These are phyloP conservation scores for Chenopodium album DNA, from an alignment of 148 eudicot genomes.

Conservation along the genomic window DNA sequence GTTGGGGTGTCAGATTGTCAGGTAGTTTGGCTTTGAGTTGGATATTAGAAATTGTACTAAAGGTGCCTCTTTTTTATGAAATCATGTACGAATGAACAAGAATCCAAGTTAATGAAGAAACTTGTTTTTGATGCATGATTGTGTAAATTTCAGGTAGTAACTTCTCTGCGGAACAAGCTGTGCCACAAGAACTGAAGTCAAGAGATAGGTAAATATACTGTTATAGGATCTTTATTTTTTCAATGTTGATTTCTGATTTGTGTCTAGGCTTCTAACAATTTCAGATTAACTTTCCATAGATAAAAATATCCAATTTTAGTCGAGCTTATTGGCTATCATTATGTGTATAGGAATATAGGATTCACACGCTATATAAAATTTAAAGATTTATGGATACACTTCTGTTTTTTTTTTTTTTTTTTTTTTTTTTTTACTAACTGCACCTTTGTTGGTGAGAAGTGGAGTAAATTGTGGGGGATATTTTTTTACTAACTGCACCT, in stretches of 20 bases:
- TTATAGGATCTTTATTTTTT: background rate
- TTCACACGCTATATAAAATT: too few relatives aligned
- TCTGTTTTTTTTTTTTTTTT: too few relatives aligned
- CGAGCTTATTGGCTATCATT: too few relatives aligned
- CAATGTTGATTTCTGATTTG: background rate
- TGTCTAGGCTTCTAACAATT: background rate
- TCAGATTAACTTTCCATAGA: background rate
- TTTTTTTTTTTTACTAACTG: too few relatives aligned
- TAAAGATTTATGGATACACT: too few relatives aligned
- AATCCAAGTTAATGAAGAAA: background rate
- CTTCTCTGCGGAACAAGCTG: background rate
- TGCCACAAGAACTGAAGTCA: background rate
- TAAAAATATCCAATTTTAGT: background rate
- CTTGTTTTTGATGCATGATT: background rate
- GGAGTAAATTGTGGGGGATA: too few relatives aligned
- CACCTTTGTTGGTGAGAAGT: too few relatives aligned
- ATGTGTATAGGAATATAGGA: too few relatives aligned
- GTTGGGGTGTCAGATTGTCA: too few relatives aligned
- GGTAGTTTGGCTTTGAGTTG: too few relatives aligned
- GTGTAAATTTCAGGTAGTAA: background rate
- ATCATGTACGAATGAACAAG: background rate
- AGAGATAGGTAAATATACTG: background rate
- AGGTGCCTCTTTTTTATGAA: background rate
- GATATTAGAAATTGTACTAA: too few relatives aligned
- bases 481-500: too few relatives aligned